Evolutionary conservation across 345 rosid species (phyloP).

Genomic region (Syzygium grande): DNA sequence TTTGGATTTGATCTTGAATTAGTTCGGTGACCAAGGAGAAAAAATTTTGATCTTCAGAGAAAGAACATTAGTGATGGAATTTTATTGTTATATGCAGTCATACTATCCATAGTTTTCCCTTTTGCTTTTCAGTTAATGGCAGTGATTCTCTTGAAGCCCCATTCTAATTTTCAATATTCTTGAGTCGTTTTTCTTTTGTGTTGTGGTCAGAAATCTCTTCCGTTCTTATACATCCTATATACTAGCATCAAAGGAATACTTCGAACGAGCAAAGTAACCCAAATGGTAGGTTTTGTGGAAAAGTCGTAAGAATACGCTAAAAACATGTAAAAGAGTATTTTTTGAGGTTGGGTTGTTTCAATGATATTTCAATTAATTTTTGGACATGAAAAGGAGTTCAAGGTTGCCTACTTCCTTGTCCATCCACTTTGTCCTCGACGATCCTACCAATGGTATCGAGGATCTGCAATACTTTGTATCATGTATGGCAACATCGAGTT

Average conservation of each 20-base stretch:
- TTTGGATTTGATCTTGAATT: not conserved
- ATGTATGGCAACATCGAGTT: too few relatives aligned
- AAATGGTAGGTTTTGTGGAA: too few relatives aligned
- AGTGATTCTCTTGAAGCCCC: not conserved
- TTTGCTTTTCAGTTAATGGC: not conserved
- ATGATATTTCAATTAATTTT: not conserved
- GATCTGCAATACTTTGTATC: too few relatives aligned
- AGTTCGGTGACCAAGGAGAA: not conserved
- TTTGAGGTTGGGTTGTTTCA: not conserved
- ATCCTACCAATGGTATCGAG: not conserved
- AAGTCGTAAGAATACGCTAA: too few relatives aligned
- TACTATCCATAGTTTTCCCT: too few relatives aligned
- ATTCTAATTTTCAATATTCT: not conserved
- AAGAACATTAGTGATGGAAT: not conserved
- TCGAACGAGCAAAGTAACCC: too few relatives aligned
- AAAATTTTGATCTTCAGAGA: not conserved
- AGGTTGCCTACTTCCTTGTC: not conserved
- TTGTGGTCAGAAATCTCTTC: not conserved
- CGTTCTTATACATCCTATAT: not conserved
- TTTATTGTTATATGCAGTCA: not conserved
- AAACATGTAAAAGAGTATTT: not conserved
- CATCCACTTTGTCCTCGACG: not conserved
- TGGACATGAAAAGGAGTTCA: fast-evolving
- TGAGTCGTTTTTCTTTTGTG: not conserved
- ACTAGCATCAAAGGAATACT: not conserved